A percentile compares a stretch with the other conserved stretches of the same genome.
phyloP scores from a whole-genome alignment of 768 basidiomycete genomes.

The Candolleomyces efflorescens region DNA sequence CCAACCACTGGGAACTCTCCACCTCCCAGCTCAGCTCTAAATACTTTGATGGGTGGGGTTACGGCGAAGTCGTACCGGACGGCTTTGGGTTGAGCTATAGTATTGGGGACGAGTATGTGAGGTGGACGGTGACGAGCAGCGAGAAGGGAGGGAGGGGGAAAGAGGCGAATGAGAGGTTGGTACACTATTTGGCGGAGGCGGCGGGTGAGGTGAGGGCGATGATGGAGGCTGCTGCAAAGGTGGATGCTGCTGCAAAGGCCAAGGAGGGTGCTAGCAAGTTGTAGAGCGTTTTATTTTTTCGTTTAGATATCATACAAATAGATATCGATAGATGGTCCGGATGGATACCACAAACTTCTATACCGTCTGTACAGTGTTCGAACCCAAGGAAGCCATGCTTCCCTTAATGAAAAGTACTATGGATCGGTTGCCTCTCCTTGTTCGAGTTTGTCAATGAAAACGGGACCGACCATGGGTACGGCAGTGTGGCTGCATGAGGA shows the following conservation, averaged over 20 bases:
- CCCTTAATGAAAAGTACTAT: too few species aligned
- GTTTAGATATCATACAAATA: too few species aligned
- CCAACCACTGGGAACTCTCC: slow-evolving; percentile 88
- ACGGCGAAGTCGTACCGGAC: slow-evolving; percentile 92
- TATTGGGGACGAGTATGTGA: slow-evolving; percentile 78
- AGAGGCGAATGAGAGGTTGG: slow-evolving; percentile 47
- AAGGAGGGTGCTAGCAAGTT: slow-evolving; percentile 11
- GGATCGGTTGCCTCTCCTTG: too few species aligned
- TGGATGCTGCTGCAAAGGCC: slow-evolving; percentile 25
- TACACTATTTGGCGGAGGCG: slow-evolving; percentile 73
- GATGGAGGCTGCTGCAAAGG: slow-evolving; percentile 62
- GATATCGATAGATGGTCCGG: too few species aligned
- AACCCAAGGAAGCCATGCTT: too few species aligned
- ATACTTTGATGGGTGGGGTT: slow-evolving; percentile 94
- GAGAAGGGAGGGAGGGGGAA: slow-evolving; percentile 29
- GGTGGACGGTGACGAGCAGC: slow-evolving; percentile 84
- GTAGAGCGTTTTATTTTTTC: background rate
- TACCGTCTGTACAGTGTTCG: too few species aligned
- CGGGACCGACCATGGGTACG: too few species aligned
- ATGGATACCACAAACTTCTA: too few species aligned
- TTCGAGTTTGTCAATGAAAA: too few species aligned
- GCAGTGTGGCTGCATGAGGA: too few species aligned
- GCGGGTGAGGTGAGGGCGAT: slow-evolving; percentile 73
- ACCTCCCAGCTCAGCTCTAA: slow-evolving; percentile 82
- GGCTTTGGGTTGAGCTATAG: slow-evolving; percentile 92